phyloP scores from a whole-genome alignment of 139 green algal species.

The Closterium sp. region DNA sequence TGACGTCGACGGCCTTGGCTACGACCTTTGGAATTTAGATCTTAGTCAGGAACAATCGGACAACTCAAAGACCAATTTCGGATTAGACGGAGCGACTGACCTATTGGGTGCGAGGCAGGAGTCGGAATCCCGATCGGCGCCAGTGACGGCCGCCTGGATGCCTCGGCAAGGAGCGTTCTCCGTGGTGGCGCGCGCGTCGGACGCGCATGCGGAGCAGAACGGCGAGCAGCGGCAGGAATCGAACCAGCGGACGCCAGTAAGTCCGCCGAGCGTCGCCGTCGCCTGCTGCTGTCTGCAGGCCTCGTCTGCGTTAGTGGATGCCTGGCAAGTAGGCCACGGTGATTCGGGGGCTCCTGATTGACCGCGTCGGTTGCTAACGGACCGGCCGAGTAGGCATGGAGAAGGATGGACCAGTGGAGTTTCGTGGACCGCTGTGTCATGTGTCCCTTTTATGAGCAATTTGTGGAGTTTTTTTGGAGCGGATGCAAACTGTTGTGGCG shows the following conservation, averaged over 20 bases:
- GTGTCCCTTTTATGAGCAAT: too few species aligned
- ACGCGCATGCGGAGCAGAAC: background rate
- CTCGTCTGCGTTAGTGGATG: background rate
- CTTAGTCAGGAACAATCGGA: background rate
- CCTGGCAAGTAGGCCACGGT: background rate
- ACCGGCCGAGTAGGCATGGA: background rate
- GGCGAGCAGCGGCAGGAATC: background rate
- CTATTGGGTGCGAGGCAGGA: background rate
- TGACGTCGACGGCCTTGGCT: background rate
- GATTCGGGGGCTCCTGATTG: background rate
- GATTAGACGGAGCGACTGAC: background rate
- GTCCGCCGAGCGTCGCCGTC: background rate
- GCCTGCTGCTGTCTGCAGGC: background rate
- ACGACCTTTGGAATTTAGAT: background rate
- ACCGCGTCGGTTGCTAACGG: background rate
- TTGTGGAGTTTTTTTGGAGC: too few species aligned
- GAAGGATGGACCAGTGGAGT: background rate
- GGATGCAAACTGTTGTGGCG: too few species aligned
- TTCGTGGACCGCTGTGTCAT: background rate
- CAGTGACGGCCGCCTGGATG: background rate
- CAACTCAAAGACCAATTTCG: background rate
- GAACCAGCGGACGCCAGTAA: background rate
- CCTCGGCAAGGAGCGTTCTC: background rate
- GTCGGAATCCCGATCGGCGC: background rate
- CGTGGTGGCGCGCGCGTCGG: background rate